Percentiles rank a stretch among this genome's conserved stretches.
These are phyloP conservation scores for Blastobotrys chiropterorum DNA, from an alignment of 805 yeast genomes.

Conservation along the genomic window DNA sequence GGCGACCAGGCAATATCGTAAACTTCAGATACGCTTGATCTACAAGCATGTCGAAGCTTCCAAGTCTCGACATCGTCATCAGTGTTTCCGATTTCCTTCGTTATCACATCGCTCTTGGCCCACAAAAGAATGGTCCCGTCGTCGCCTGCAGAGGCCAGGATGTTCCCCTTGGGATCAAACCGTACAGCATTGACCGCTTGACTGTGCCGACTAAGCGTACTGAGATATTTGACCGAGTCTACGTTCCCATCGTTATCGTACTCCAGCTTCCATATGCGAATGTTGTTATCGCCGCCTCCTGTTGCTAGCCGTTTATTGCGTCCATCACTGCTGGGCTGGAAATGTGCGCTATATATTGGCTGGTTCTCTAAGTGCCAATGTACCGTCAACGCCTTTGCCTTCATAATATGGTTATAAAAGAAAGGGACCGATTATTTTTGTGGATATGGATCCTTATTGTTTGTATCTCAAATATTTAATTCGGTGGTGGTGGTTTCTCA, in stretches of 20 bases:
- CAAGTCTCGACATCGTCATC: conserved; percentile 58
- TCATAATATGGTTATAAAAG: conserved; percentile 18
- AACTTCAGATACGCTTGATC: conserved; percentile 65
- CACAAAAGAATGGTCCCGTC: conserved; percentile 87
- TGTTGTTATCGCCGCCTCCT: conserved; percentile 91
- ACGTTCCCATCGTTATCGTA: conserved; percentile 24
- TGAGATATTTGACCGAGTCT: conserved; percentile 57
- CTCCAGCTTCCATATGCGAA: conserved; percentile 44
- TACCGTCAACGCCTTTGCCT: conserved; percentile 33
- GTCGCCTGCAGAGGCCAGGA: conserved; percentile 88
- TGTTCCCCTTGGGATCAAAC: conserved; percentile 59
- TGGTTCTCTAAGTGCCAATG: conserved; percentile 39
- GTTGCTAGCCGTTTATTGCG: conserved; percentile 55
- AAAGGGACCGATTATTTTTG: too few species aligned
- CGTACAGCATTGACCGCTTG: conserved; percentile 92
- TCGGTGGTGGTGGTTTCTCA: neutral
- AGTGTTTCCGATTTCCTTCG: conserved; percentile 32
- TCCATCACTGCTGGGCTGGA: conserved; percentile 13
- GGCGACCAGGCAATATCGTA: conserved; percentile 96
- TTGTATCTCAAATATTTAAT: neutral
- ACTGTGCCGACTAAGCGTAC: conserved; percentile 80
- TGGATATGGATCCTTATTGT: neutral
- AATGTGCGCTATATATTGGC: conserved; percentile 27
- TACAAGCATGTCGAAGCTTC: conserved; percentile 53
- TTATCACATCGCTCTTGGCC: conserved; percentile 44